Evolutionary conservation across 176 grass and related monocot genomes (phyloP), one percentile per base, ranked within the genome.

Genomic region (Thinopyrum elongatum): DNA sequence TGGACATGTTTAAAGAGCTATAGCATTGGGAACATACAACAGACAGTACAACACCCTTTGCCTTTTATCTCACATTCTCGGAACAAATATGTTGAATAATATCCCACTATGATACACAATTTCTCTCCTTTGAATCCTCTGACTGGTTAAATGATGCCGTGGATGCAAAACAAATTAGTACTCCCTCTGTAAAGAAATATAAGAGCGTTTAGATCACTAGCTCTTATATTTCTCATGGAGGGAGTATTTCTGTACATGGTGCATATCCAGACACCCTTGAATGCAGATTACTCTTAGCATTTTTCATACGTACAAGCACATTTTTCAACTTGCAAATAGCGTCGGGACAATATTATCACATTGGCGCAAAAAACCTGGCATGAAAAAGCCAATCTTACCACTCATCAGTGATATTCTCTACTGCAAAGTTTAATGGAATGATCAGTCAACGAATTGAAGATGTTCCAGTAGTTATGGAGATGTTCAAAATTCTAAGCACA

Each of bases 101-200:
- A 63, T 38, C 21, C 31, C 3, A 41, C 19, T 64, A 88, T 77
- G 36, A 63, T 81, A 77, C 81, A 91, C 11, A 69, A 49, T 1
- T 73, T 70, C 30, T 80, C 33, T 51, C 28, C 67, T 5, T 49
- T 76, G 13, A 59, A 76, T 26, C 23, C 58, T 16, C 6, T 14
- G 26, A 14, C 46, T 42, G 55, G 1, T 15, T 22, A 84, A 84
- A 39, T 21, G 4, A 28, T 83, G 60, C 16, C 46, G 46, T 4
- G 2, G 66, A 74, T 59, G 31, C 55, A 46, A 76, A 87, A 60
- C 47, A 66, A 53, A 6, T 6, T 53, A 19, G 16, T n/a, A n/a
- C n/a, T n/a, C n/a, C n/a, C n/a, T n/a, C n/a, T n/a, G n/a, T n/a
- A n/a, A n/a, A n/a, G n/a, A n/a, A n/a, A n/a, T n/a, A n/a, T n/a